Evolutionary conservation across 345 rosid genomes (phyloP), one percentile per base, ranked within the genome.

Genomic region (Eucalyptus camaldulensis): DNA sequence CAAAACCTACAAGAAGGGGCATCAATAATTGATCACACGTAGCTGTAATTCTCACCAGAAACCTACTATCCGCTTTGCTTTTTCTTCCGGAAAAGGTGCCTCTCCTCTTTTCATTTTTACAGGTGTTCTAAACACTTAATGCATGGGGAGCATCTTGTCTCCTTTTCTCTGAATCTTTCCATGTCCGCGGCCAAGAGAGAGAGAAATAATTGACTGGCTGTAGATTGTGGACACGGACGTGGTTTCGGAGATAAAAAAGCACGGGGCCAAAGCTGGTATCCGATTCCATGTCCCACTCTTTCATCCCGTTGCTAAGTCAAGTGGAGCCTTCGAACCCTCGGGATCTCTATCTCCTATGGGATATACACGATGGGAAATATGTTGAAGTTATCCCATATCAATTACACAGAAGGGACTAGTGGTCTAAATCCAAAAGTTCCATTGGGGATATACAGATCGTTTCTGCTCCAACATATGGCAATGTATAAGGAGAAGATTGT

Each of bases 11-110:
- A 72, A 19, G 47, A 53, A 6, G 44, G 43, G 45, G 8, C 65
- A 10, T 33, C 88, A 88, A 88, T 88, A 88, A 88, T 88, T 76
- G 65, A 47, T 44, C n/a, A 33, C 85, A 72, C 37, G 89, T 33
- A 50, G 89, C 86, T 8, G 15, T 6, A 22, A 40, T 21, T 3
- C 47, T 76, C 27, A 37, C 47, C 85, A 21, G 85, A 40, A 76
- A 76, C 85, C 47, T 76, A 40, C 29, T 2, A 37, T 22, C 47
- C 21, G 47, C 47, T 21, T 76, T 76, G 4, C 47, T 40, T 76
- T 72, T 76, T 21, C 85, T 37, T 10, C 85, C 81, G 40, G 25
- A 19, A 12, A 37, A 40, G 12, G 83, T 11, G 76, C 85, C 27
- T 21, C 47, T 40, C 7, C 43, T 12, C 47, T 40, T 76, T 76